Percentiles rank a stretch among this genome's conserved stretches.
Evolutionary conservation across 2,329 filamentous ascomycete genomes (phyloP).

Genomic region (Periconia sp.): DNA sequence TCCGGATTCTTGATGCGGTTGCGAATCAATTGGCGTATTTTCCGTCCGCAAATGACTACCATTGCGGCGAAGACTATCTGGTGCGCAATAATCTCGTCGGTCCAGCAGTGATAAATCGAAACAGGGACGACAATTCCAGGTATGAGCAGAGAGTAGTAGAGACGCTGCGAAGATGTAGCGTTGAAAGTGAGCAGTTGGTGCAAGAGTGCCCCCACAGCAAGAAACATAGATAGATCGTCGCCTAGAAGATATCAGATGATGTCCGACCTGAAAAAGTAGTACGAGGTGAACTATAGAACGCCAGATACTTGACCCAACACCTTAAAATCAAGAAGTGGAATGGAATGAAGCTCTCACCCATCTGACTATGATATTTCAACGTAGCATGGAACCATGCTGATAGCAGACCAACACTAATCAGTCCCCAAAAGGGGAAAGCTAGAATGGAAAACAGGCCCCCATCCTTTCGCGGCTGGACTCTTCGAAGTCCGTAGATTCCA

Average conservation of each 20-base stretch:
- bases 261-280: too few species aligned
- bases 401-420: constrained; percentile 51
- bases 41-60: constrained; percentile 47
- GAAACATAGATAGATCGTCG: constrained; percentile 66
- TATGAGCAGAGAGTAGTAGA: constrained; percentile 31
- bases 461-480: constrained; percentile 27
- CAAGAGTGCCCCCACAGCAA: constrained; percentile 59
- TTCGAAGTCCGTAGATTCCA: constrained; percentile 39
- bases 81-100: constrained; percentile 47
- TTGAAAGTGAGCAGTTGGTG: constrained; percentile 57
- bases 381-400: constrained; percentile 53
- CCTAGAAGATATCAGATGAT: too few species aligned
- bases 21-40: constrained; percentile 35
- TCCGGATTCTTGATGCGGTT: constrained; percentile 30
- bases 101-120: constrained; percentile 44
- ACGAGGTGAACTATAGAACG: too few species aligned
- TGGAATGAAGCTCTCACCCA: constrained; percentile 41
- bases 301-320: too few species aligned
- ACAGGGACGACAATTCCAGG: constrained; percentile 39
- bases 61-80: constrained; percentile 49
- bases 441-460: constrained; percentile 40
- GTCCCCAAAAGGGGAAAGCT: constrained; percentile 50
- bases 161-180: constrained; percentile 25
- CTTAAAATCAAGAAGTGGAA: not conserved
- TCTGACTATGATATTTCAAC: constrained; percentile 54